phyloP scores from a whole-genome alignment of 179 eudicot genomes.

The Beta macrorhiza region DNA sequence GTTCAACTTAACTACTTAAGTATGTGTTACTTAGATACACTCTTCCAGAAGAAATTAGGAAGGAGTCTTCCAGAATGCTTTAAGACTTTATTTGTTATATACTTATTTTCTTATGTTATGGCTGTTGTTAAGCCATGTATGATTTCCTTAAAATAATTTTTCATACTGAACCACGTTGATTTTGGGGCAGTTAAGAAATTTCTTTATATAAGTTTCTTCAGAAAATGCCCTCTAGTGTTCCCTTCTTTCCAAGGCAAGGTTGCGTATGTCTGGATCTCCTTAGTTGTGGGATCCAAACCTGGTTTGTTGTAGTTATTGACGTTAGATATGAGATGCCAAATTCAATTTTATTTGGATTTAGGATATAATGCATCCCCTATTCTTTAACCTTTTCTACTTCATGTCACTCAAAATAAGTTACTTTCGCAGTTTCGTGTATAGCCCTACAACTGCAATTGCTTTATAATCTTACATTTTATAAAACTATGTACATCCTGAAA shows the following conservation, averaged over 20 bases:
- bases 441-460: neutral
- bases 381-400: neutral
- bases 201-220: neutral
- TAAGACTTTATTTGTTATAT: too few relatives aligned
- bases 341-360: neutral
- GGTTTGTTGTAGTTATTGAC: neutral
- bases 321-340: neutral
- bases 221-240: neutral
- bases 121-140: neutral
- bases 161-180: neutral
- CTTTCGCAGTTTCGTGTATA: neutral
- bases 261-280: neutral
- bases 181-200: neutral
- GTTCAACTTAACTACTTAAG: neutral
- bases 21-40: neutral
- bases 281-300: neutral
- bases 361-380: too few relatives aligned
- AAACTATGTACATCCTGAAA: too few relatives aligned
- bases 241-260: neutral
- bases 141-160: neutral
- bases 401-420: neutral
- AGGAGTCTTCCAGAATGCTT: neutral
- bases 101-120: neutral
- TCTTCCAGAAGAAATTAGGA: neutral
- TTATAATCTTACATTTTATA: neutral